Conservation (phyloP, 1,284 basidiomycete species). For the Neonothopanus nambi region DNA sequence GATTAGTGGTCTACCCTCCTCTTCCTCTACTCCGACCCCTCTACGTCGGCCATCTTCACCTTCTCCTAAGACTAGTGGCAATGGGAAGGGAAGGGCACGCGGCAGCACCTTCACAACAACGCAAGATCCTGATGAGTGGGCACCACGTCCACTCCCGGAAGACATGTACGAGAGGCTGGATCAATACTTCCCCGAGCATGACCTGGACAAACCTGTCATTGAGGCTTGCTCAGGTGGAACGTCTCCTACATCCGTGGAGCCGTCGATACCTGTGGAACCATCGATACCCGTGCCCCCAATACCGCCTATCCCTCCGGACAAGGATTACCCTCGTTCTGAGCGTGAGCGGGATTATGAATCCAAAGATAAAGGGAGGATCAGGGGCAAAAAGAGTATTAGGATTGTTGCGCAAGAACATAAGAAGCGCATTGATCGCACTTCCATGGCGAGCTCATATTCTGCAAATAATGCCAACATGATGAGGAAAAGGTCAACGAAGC, state of each 20-base stretch:
- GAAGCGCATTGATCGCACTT: slow-evolving; percentile 64
- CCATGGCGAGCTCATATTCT: slow-evolving; percentile 30
- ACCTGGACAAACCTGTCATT: slow-evolving; percentile 94
- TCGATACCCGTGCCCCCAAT: slow-evolving; percentile 38
- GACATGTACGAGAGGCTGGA: slow-evolving; percentile 93
- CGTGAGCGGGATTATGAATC: slow-evolving; percentile 11
- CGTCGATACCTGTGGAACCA: slow-evolving; percentile 50
- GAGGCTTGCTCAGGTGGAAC: slow-evolving; percentile 80
- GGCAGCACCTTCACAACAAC: slow-evolving; percentile 55
- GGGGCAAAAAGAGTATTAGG: slow-evolving; percentile 86
- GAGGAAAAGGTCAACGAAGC: slow-evolving; percentile 87
- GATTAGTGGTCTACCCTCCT: neutral
- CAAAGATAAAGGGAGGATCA: slow-evolving; percentile 35
- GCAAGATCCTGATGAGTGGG: slow-evolving; percentile 61
- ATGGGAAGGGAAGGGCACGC: slow-evolving; percentile 32
- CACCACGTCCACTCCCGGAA: slow-evolving; percentile 89
- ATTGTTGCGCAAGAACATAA: slow-evolving; percentile 86
- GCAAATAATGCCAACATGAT: slow-evolving; percentile 42
- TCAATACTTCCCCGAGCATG: slow-evolving; percentile 95
- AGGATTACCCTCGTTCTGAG: slow-evolving; percentile 26
- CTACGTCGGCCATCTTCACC: slow-evolving; percentile 5
- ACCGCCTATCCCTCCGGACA: slow-evolving; percentile 29
- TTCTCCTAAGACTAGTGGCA: slow-evolving; percentile 16
- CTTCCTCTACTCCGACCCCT: slow-evolving; percentile 2
- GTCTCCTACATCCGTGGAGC: slow-evolving; percentile 74